Evolutionary conservation across 768 basidiomycete genomes (phyloP), one percentile per base, ranked within the genome.

Genomic region (Termitomyces sp.): DNA sequence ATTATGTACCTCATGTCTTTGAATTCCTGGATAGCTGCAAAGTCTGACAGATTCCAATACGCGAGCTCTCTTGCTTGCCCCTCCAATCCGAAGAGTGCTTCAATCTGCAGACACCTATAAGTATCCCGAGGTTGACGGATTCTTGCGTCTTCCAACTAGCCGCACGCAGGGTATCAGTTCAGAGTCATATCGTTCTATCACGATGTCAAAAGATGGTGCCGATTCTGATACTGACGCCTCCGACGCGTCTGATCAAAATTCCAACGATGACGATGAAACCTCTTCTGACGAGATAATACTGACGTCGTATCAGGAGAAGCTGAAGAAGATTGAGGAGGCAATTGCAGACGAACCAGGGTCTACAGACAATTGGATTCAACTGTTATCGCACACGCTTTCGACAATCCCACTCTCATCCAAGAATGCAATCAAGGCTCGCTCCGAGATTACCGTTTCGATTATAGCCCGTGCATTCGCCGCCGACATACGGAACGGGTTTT

Each of bases 401-500:
- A 77, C 79, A 8, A 76, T 88, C 40, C 86, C 89, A 1, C 57
- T 77, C 8, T 70, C 73, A 2, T 85, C 88, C 1, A 90, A 87
- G 69, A 88, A 90, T 66, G 81, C 88, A 5, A 71, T 74, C 11
- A 84, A 79, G 67, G 79, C 83, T 28, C 85, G 88, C 17, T 79
- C 85, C 0, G 90, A 93, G 61, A 84, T 91, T 55, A 72, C 88
- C 3, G 63, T 88, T 16, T 81, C 91, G 3, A 73, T 93, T 30
- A 74, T 92, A 30, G 67, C 75, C 0, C 85, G 86, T 42, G 89
- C 91, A 2, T 64, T 91, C 10, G 63, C 73, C 19, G 80, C 80
- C 0, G 77, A 87, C 60, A 73, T 80, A 9, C 66, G 67, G 28
- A 88, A 88, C 64, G 52, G 66, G 3, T 67, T 61, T 21, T 88